phyloP scores from a whole-genome alignment of 129 eudicot species.

The Arctium minus region DNA sequence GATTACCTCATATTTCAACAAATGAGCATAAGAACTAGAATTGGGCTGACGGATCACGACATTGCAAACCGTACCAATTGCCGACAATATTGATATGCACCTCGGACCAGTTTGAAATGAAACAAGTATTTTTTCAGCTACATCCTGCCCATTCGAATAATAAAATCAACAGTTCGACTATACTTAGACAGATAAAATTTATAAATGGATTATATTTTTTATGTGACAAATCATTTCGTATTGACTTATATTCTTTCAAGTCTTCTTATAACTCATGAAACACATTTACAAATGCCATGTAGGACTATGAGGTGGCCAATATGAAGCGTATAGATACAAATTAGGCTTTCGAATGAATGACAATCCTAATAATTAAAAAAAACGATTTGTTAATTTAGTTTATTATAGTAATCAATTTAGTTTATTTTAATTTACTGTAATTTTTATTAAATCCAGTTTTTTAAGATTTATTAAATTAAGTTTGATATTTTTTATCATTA shows the following conservation, averaged over 20 bases:
- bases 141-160: neutral
- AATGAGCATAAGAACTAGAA: neutral
- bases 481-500: neutral
- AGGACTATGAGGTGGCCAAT: neutral
- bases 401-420: neutral
- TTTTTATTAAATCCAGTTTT: too few relatives aligned
- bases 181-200: neutral
- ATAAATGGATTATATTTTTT: neutral
- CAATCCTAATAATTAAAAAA: too few relatives aligned
- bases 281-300: neutral
- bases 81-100: neutral
- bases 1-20: constrained; percentile 4
- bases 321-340: too few relatives aligned
- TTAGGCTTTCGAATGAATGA: too few relatives aligned
- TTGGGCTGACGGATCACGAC: neutral
- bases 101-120: neutral
- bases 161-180: neutral
- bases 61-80: neutral
- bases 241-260: neutral
- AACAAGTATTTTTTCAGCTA: neutral
- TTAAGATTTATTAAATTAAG: neutral
- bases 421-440: neutral
- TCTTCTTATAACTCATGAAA: neutral
- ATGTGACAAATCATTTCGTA: neutral
- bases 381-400: neutral